These are phyloP conservation scores for Colletotrichum siamense DNA, from an alignment of 2,329 filamentous ascomycete genomes.

Conservation along the genomic window DNA sequence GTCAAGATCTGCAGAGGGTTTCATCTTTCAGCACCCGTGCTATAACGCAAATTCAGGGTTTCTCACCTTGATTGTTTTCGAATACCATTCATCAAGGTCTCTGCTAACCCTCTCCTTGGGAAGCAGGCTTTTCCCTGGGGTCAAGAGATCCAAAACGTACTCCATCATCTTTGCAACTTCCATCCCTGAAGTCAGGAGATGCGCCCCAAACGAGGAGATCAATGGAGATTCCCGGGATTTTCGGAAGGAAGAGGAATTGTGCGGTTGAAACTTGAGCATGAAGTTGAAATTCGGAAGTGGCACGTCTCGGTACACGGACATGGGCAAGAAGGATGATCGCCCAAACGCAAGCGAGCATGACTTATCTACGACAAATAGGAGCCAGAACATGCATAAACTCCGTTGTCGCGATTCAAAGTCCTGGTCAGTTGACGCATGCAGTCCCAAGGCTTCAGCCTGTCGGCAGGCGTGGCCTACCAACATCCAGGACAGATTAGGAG, in stretches of 20 bases:
- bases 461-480: constrained; percentile 1
- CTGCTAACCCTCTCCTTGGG: neutral
- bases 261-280: neutral
- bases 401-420: neutral
- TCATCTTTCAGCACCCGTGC: neutral
- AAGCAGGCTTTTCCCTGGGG: neutral
- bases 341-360: constrained; percentile 1
- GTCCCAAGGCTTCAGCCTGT: neutral
- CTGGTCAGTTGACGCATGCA: neutral
- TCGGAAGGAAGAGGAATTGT: neutral
- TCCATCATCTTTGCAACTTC: neutral
- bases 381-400: neutral
- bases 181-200: neutral
- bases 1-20: neutral
- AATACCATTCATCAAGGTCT: neutral
- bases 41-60: neutral
- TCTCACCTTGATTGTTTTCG: neutral
- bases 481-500: constrained; percentile 2
- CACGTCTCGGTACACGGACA: neutral
- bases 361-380: neutral
- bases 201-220: neutral
- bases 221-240: neutral
- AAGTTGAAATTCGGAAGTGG: neutral
- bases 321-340: neutral
- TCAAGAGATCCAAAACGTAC: neutral